Percentiles rank a stretch among this genome's conserved stretches.
Conservation (phyloP, 345 rosid genomes). For the Viola odorata region DNA sequence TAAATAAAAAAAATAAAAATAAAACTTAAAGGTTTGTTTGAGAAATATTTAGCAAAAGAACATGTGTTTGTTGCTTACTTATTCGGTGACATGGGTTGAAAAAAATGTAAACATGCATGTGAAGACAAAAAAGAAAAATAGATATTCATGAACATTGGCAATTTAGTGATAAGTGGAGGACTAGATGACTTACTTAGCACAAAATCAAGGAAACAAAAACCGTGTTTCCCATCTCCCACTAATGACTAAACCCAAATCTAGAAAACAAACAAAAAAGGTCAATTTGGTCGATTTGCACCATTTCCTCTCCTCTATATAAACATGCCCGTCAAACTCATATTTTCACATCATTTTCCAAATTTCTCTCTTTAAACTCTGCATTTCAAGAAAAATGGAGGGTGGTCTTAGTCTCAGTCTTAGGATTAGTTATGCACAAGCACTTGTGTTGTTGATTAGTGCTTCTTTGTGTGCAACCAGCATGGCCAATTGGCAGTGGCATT, state of each 20-base stretch:
- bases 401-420: not conserved
- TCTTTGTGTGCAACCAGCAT: not conserved
- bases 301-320: not conserved
- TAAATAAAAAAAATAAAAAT: no score
- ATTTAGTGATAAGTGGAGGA: no score
- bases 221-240: no score
- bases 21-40: no score
- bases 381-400: not conserved
- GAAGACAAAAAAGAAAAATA: no score
- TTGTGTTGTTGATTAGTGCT: not conserved
- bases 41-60: no score
- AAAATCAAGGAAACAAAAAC: no score
- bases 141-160: no score
- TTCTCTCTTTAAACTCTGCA: not conserved
- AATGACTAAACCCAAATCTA: not conserved
- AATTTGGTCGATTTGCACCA: not conserved
- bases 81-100: no score
- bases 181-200: no score
- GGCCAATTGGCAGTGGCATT: not conserved
- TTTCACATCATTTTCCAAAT: not conserved
- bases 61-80: no score
- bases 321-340: not conserved
- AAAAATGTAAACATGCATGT: no score
- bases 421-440: not conserved
- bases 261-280: not conserved